These are phyloP conservation scores for Calvatia gigantea DNA, from an alignment of 768 basidiomycete species.

Conservation along the genomic window DNA sequence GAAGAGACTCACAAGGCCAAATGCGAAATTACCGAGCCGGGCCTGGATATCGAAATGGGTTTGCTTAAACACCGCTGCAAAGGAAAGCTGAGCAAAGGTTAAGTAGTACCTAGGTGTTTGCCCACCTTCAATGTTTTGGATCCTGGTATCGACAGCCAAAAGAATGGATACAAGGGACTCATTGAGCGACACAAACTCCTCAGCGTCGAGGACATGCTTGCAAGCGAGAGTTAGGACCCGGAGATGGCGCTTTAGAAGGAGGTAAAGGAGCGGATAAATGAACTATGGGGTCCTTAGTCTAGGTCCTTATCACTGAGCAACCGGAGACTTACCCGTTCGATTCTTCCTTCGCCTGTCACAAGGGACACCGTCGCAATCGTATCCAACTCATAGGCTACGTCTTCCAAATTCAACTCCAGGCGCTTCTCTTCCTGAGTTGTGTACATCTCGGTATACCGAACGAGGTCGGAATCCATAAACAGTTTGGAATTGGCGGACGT, in stretches of 20 bases:
- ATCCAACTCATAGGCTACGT: constrained; percentile 30
- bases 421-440: constrained; percentile 26
- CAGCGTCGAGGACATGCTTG: constrained; percentile 30
- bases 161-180: constrained; percentile 29
- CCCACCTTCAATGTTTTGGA: constrained; percentile 30
- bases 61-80: constrained; percentile 31
- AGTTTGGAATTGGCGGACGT: constrained; percentile 24
- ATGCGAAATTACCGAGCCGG: constrained; percentile 31
- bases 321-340: constrained; percentile 27
- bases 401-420: constrained; percentile 22
- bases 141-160: constrained; percentile 25
- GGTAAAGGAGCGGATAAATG: constrained; percentile 29
- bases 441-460: constrained; percentile 24
- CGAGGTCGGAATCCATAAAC: constrained; percentile 24
- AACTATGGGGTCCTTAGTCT: constrained; percentile 20
- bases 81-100: not conserved
- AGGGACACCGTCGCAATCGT: constrained; percentile 28
- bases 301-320: too few relatives aligned
- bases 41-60: constrained; percentile 29
- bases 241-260: constrained; percentile 29
- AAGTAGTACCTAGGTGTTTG: not conserved
- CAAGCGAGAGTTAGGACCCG: constrained; percentile 28
- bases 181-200: constrained; percentile 25
- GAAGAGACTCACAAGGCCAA: constrained; percentile 26
- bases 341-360: constrained; percentile 31